Percentiles rank a stretch among this genome's conserved stretches.
Conservation (phyloP, 2,329 filamentous ascomycete species). For the Colletotrichum tropicale region DNA sequence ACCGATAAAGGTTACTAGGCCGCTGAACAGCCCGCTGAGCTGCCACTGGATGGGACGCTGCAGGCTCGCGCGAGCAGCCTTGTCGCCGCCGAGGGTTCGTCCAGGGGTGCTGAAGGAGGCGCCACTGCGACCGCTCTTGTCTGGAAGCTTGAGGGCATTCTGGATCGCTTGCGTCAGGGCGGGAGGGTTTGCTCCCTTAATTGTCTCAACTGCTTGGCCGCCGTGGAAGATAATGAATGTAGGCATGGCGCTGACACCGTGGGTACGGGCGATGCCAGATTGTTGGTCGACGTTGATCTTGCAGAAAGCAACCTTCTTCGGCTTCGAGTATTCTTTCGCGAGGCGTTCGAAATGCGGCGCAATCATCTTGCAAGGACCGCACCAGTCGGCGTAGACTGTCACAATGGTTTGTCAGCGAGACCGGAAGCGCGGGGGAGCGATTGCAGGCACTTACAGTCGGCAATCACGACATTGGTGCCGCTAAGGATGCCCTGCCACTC, state of each 20-base stretch:
- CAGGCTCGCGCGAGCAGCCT: slow-evolving; percentile 20
- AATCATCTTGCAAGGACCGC: slow-evolving; percentile 90
- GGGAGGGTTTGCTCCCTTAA: slow-evolving; percentile 80
- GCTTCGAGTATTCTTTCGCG: slow-evolving; percentile 77
- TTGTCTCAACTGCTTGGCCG: slow-evolving; percentile 73
- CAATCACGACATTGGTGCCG: slow-evolving; percentile 79
- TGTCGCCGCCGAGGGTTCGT: slow-evolving; percentile 58
- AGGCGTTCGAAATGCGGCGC: slow-evolving; percentile 88
- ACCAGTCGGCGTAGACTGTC: slow-evolving; percentile 94
- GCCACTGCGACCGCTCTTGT: slow-evolving; percentile 42
- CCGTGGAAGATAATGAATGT: slow-evolving; percentile 92
- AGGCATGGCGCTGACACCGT: slow-evolving; percentile 86
- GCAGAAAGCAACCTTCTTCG: slow-evolving; percentile 83
- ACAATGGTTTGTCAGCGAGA: slow-evolving; percentile 27
- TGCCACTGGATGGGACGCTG: slow-evolving; percentile 29
- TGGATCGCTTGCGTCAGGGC: slow-evolving; percentile 79
- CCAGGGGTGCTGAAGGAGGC: slow-evolving; percentile 60
- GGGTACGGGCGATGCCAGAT: slow-evolving; percentile 74
- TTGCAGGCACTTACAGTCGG: slow-evolving; percentile 74
- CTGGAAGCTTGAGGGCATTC: slow-evolving; percentile 64
- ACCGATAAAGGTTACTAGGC: slow-evolving; percentile 60
- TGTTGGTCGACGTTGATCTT: slow-evolving; percentile 92
- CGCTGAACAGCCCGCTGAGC: slow-evolving; percentile 50
- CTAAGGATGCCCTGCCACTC: slow-evolving; percentile 77
- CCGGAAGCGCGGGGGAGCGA: background rate